Conservation (phyloP, 2,329 filamentous ascomycete genomes). For the Lasiodiplodia sp. region DNA sequence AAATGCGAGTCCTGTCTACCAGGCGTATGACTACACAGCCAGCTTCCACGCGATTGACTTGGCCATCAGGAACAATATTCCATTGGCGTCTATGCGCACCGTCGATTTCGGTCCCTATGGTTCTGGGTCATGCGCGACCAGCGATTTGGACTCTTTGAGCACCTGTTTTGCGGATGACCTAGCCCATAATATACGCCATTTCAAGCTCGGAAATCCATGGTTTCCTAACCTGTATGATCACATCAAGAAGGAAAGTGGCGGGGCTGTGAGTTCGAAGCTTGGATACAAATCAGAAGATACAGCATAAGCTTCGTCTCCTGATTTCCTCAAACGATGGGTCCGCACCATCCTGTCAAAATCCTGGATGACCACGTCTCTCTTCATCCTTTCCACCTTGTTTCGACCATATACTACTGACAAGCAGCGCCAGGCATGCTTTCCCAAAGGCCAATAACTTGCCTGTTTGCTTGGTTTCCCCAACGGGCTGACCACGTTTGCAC, state of each 20-base stretch:
- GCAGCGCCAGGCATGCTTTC: too few species aligned
- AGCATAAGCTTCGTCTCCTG: too few species aligned
- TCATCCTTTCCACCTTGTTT: too few species aligned
- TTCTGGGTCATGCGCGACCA: neutral
- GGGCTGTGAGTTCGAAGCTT: conserved; percentile 3
- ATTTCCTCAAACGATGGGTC: too few species aligned
- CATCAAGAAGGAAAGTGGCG: neutral
- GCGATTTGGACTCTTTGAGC: neutral
- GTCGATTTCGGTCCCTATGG: conserved; percentile 11
- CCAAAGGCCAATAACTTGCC: too few species aligned
- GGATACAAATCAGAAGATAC: neutral
- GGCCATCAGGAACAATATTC: too few species aligned
- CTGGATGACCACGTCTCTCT: too few species aligned
- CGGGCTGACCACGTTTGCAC: too few species aligned
- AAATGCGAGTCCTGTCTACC: neutral
- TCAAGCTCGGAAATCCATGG: neutral
- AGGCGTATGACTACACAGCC: conserved; percentile 5
- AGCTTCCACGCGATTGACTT: neutral
- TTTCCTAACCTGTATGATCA: neutral
- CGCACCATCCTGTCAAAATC: too few species aligned
- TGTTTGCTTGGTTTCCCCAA: too few species aligned
- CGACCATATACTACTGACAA: too few species aligned
- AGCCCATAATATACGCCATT: neutral
- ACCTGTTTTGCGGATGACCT: conserved; percentile 2
- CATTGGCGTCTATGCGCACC: neutral